Conservation (phyloP, 331 rosid genomes). For the Malus hybrid region DNA sequence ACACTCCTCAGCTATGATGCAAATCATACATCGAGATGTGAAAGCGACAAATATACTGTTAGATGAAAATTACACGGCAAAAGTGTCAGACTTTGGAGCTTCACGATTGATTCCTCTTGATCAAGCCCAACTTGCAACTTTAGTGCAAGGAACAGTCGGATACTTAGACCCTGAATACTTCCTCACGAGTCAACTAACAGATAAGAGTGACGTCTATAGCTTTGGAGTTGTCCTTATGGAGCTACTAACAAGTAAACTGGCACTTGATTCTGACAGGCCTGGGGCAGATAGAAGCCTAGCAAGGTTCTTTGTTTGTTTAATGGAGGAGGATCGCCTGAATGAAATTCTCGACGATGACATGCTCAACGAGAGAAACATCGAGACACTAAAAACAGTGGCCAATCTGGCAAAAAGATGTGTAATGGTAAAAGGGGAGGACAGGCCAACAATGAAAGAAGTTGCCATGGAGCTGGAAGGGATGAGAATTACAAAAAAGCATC, state of each 20-base stretch:
- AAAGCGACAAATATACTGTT: constrained; percentile 2
- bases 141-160: constrained; percentile 17
- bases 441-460: too few species aligned
- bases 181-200: not conserved
- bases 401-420: too few species aligned
- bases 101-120: not conserved
- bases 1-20: not conserved
- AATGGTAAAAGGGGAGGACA: too few species aligned
- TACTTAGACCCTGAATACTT: constrained; percentile 19
- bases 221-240: constrained; percentile 2
- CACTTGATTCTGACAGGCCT: not conserved
- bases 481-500: not conserved
- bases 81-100: not conserved
- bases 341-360: constrained; percentile 3
- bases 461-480: not conserved
- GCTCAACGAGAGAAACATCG: too few species aligned
- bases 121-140: not conserved
- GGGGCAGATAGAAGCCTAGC: not conserved
- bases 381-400: too few species aligned
- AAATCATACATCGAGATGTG: constrained; percentile 14
- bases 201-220: constrained; percentile 13
- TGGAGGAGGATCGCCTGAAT: not conserved
- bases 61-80: not conserved
- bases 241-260: not conserved
- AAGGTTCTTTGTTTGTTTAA: not conserved